Evolutionary conservation across 2,329 filamentous ascomycete species (phyloP).

Genomic region (Botryotinia globosa): DNA sequence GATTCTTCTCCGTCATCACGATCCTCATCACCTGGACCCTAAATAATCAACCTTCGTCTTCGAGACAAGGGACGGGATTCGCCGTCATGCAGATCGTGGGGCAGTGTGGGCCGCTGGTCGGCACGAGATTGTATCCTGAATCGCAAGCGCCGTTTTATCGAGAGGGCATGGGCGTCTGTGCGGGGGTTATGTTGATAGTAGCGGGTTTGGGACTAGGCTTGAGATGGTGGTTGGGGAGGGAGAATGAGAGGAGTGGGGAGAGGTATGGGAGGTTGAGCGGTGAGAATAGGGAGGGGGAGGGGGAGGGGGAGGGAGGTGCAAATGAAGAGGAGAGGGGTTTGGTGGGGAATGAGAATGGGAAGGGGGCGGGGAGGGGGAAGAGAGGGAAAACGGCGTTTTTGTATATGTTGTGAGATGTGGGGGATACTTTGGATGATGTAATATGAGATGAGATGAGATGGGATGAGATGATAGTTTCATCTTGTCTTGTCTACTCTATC

Average conservation of each 20-base stretch:
- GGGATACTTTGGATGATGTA: too few species aligned
- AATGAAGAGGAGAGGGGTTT: not conserved
- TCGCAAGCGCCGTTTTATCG: slow-evolving; percentile 49
- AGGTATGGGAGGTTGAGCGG: slow-evolving; percentile 40
- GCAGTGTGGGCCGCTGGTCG: slow-evolving; percentile 44
- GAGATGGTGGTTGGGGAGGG: slow-evolving; percentile 38
- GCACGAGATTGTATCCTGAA: slow-evolving; percentile 53
- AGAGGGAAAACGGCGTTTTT: slow-evolving; percentile 26
- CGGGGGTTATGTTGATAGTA: slow-evolving; percentile 48
- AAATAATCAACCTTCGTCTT: slow-evolving; percentile 74
- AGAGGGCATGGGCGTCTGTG: slow-evolving; percentile 50
- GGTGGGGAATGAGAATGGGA: slow-evolving; percentile 23
- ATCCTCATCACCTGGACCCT: slow-evolving; percentile 85
- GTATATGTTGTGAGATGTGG: slow-evolving; percentile 28
- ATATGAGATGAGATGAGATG: too few species aligned
- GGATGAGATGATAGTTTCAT: too few species aligned
- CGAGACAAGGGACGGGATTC: slow-evolving; percentile 71
- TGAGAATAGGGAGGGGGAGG: slow-evolving; percentile 19
- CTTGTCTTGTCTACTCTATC: too few species aligned
- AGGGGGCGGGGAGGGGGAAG: not conserved
- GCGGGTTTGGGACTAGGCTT: slow-evolving; percentile 44
- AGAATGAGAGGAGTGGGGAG: slow-evolving; percentile 28
- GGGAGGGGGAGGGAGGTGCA: not conserved
- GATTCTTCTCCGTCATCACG: slow-evolving; percentile 82
- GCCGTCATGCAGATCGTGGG: slow-evolving; percentile 76